phyloP scores from a whole-genome alignment of 805 yeast genomes.

The Metschnikowia aberdeeniae region DNA sequence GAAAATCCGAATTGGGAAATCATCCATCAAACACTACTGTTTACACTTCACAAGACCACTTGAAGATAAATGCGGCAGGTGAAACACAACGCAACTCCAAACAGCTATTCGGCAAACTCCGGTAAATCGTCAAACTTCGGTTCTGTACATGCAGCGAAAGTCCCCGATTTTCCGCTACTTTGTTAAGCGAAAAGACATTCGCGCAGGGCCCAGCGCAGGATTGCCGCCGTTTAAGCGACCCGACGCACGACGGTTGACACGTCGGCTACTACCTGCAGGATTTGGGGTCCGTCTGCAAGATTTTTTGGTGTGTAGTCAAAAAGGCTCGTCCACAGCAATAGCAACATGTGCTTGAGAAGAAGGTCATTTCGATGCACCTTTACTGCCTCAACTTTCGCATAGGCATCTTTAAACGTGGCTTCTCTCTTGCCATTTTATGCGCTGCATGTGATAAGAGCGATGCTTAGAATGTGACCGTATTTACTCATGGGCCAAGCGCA shows the following conservation, averaged over 20 bases:
- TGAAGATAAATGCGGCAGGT: no score
- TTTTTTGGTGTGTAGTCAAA: no score
- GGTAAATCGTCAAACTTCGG: not conserved
- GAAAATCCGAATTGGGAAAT: no score
- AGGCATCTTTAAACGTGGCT: no score
- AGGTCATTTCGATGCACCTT: no score
- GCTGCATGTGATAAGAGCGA: conserved; percentile 2
- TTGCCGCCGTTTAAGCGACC: not conserved
- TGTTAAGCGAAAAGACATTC: not conserved
- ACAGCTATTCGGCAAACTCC: not conserved
- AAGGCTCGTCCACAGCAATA: no score
- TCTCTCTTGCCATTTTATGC: not conserved
- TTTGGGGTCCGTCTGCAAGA: not conserved
- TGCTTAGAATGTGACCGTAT: not conserved
- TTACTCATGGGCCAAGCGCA: not conserved
- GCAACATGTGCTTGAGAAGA: no score
- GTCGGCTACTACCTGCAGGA: not conserved
- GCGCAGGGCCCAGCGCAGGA: conserved; percentile 3
- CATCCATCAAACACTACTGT: no score
- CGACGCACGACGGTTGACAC: not conserved
- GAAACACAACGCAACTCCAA: no score
- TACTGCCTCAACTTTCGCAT: no score
- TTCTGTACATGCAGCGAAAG: not conserved
- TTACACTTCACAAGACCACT: no score
- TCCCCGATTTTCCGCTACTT: not conserved